Base-by-base conservation (phyloP, 2,329 filamentous ascomycete species). In the Colletotrichum simmondsii region DNA sequence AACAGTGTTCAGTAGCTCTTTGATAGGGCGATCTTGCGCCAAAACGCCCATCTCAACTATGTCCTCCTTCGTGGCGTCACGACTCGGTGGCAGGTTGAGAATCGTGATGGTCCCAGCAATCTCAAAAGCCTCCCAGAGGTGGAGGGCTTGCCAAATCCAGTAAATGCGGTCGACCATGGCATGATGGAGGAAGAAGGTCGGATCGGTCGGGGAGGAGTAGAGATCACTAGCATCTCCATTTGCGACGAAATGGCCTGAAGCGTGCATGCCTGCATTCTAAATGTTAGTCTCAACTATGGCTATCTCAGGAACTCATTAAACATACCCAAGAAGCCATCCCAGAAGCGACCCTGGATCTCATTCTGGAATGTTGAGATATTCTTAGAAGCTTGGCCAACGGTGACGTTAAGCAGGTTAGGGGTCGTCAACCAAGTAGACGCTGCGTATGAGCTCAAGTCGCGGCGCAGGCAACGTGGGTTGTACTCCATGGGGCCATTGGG, bases 1-100 rank as follows among this genome's bases (percentile, higher is more conserved):
- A 1, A 81, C 60, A 1, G 80, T 81, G 69, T 77, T 81, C 75
- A 82, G 74, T 4, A 81, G 71, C 24, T 80, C 79, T 65, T 77
- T 77, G 62, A 83, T 85, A 58, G 79, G 74, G 22, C 68, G 65
- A 52, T 71, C 64, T 19, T 74, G 54, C 4, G 75, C 79, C 32
- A 76, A 75, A 52, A 75, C 78, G 5, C 78, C 79, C 56, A 81
- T 72, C 53, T 78, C 65, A 5, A 82, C 71, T 19, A 75, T 59
- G 26, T 81, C 80, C n/a, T 72, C 67, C 56, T 71, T 71, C n/a
- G 72, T 52, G 2, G 77, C 71, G 12, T 79, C 72, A 30, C 74
- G 65, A 26, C 77, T 77, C 1, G 77, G 76, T 3, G 75, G 75
- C n/a, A 66, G 57, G 53, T 78, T 75, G 14, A 66, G 60, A 7